phyloP scores from a whole-genome alignment of 2,329 filamentous ascomycete species.

The Lecanoromycetidae sp. region DNA sequence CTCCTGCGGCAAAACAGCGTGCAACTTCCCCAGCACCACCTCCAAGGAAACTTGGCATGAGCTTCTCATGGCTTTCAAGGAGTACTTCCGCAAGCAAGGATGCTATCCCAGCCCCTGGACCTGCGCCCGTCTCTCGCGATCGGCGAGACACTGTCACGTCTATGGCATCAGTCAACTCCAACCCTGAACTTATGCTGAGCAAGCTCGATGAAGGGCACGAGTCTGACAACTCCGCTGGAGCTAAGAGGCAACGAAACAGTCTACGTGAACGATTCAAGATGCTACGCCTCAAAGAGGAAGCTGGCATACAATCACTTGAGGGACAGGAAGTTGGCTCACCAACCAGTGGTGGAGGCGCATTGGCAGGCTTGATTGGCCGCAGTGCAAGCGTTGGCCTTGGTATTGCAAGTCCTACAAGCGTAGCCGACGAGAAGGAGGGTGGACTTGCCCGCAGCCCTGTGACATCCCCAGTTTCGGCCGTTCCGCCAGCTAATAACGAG shows the following conservation, averaged over 20 bases:
- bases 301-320: conserved; percentile 42
- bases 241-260: conserved; percentile 46
- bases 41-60: conserved; percentile 66
- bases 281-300: conserved; percentile 63
- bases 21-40: conserved; percentile 28
- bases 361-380: conserved; percentile 31
- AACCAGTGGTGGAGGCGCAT: conserved; percentile 29
- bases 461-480: conserved; percentile 20
- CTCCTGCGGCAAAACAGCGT: conserved; percentile 26
- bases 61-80: conserved; percentile 75
- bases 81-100: conserved; percentile 46
- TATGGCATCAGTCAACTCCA: conserved; percentile 64
- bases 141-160: conserved; percentile 70
- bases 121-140: conserved; percentile 29
- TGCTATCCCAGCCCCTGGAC: conserved; percentile 44
- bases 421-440: conserved; percentile 36
- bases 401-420: conserved; percentile 36
- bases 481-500: conserved; percentile 41
- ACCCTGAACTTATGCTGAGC: conserved; percentile 66
- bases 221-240: conserved; percentile 37
- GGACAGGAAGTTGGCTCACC: conserved; percentile 36
- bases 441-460: conserved; percentile 23
- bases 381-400: conserved; percentile 33
- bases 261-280: conserved; percentile 69
- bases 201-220: conserved; percentile 58